phyloP scores from a whole-genome alignment of 1,284 basidiomycete genomes.

The Tilletia indica region DNA sequence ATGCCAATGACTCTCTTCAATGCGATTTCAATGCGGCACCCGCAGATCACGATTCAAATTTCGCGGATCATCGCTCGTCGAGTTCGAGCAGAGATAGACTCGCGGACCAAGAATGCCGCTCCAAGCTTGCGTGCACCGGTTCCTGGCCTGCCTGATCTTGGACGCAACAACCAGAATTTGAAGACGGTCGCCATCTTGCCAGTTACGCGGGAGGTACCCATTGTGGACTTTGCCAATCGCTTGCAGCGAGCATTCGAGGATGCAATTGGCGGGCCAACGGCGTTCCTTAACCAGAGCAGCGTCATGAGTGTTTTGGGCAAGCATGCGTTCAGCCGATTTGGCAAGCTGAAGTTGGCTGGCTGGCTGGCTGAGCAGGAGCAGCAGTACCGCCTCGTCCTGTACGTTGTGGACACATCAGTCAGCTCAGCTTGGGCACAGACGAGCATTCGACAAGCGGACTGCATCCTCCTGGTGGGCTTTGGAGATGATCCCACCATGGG shows the following conservation, averaged over 20 bases:
- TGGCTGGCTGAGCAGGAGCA: constrained; percentile 55
- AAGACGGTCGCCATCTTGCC: constrained; percentile 83
- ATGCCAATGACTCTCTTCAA: constrained; percentile 98
- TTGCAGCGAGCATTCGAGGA: constrained; percentile 50
- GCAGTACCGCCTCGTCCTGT: constrained; percentile 50
- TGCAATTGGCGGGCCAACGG: constrained; percentile 45
- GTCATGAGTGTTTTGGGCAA: constrained; percentile 53
- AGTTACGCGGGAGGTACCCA: constrained; percentile 59
- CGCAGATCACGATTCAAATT: constrained; percentile 92
- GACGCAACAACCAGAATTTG: constrained; percentile 81
- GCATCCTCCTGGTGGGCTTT: constrained; percentile 85
- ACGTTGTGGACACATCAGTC: constrained; percentile 53
- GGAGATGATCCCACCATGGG: constrained; percentile 78
- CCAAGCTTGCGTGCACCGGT: constrained; percentile 35
- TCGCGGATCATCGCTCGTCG: constrained; percentile 88
- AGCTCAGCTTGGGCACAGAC: constrained; percentile 54
- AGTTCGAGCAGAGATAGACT: constrained; percentile 72
- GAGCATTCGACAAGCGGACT: constrained; percentile 72
- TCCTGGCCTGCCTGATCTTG: constrained; percentile 54
- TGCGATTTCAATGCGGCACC: constrained; percentile 77
- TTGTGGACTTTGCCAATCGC: constrained; percentile 50
- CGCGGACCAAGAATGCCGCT: constrained; percentile 20
- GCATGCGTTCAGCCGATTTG: constrained; percentile 55
- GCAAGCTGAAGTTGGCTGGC: constrained; percentile 54
- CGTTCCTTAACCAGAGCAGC: constrained; percentile 50